Base-by-base conservation (phyloP, 805 yeast genomes). In the Hanseniaspora nectarophila region DNA sequence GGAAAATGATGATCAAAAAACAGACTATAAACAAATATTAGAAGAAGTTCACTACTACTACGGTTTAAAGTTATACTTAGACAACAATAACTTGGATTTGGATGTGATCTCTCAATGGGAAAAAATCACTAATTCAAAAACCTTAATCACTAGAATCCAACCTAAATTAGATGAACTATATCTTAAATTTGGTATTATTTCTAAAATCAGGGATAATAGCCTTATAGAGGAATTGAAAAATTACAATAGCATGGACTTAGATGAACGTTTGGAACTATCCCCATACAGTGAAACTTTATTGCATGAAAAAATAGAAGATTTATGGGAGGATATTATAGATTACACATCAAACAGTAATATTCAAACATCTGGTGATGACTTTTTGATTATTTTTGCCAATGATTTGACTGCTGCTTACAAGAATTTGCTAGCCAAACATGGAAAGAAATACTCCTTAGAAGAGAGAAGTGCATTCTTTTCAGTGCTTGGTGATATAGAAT, bases 151-250 rank as follows among this genome's bases (percentile, higher is more conserved):
- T 13, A 72, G 77, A 1, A 83, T 87, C n/a, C 67, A 70, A 46
- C 64, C 61, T 9, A 74, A 76, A 54, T 64, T 78, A 47, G 58
- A 68, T 15, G 77, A 77, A 1, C 56, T 82, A 29, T 70, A 76
- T 51, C 59, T 76, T 29, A 75, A 75, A 54, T 70, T 71, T 56
- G 88, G 88, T 2, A 68, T 68, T 21, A 69, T 74, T 59, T 71
- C 68, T 0, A 68, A 64, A 18, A 48, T 74, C 7, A 54, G 58
- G 4, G 51, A 45, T 2, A 57, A 60, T 5, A 59, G 60, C 37
- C 55, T 53, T 2, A 53, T 54, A 1, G 51, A 20, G 28, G 58
- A 6, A 42, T 53, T 21, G 54, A 60, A 23, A 53, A 57, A 43
- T 50, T 57, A n/a, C 45, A 54, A 12, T 40, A 46, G 2, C 54